Percentiles rank a stretch among this genome's conserved stretches.
Evolutionary conservation across 2,329 filamentous ascomycete species (phyloP).

Genomic region (Neospermospora avenae): DNA sequence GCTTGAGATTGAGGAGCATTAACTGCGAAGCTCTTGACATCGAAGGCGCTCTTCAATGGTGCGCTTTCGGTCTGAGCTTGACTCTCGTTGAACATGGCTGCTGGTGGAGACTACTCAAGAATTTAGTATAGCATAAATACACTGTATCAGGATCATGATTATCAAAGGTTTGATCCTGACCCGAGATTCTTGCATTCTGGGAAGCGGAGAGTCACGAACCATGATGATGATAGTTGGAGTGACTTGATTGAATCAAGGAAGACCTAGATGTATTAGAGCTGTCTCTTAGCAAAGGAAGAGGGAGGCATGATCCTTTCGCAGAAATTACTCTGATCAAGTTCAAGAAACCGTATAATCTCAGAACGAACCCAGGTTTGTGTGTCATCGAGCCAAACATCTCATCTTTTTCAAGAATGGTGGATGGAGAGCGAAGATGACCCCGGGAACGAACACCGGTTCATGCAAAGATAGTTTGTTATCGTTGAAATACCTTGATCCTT

Average conservation of each 20-base stretch:
- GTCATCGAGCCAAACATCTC: slow-evolving; percentile 29
- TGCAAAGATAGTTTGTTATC: slow-evolving; percentile 48
- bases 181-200: too few species aligned
- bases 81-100: slow-evolving; percentile 57
- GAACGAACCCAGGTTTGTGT: slow-evolving; percentile 42
- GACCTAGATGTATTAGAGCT: slow-evolving; percentile 41
- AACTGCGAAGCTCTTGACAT: slow-evolving; percentile 46
- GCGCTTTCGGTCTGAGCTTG: slow-evolving; percentile 33
- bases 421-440: slow-evolving; percentile 32
- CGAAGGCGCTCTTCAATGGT: slow-evolving; percentile 42
- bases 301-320: slow-evolving; percentile 98
- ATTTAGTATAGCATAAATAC: too few species aligned
- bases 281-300: slow-evolving; percentile 40
- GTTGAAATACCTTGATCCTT: slow-evolving; percentile 37
- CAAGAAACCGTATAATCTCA: slow-evolving; percentile 84
- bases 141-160: too few species aligned
- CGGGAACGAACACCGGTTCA: slow-evolving; percentile 62
- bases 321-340: slow-evolving; percentile 99
- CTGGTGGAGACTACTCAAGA: slow-evolving; percentile 80
- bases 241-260: slow-evolving; percentile 28
- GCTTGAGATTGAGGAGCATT: slow-evolving; percentile 40
- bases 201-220: too few species aligned
- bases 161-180: too few species aligned
- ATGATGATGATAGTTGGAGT: slow-evolving; percentile 51
- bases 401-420: slow-evolving; percentile 30